phyloP scores from a whole-genome alignment of 352 stramenopile species.

The Phytophthora palmivora region DNA sequence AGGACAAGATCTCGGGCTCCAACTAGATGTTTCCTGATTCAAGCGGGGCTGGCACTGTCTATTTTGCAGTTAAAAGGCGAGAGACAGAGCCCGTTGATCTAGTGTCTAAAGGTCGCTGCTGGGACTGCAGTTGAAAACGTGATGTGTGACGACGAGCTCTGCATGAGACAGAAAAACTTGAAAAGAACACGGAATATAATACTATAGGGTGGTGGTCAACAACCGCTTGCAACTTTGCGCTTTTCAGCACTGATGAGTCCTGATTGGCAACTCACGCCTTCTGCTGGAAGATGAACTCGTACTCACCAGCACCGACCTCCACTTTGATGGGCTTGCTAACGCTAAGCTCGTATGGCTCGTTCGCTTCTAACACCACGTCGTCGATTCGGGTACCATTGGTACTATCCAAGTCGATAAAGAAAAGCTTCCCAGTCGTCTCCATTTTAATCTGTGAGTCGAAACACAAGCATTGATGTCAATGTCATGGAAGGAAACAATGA shows the following conservation, averaged over 20 bases:
- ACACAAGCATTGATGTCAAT: background rate
- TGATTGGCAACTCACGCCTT: conserved; percentile 33
- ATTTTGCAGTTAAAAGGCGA: conserved; percentile 17
- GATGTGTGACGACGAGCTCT: conserved; percentile 20
- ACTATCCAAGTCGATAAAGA: conserved; percentile 83
- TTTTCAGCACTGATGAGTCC: conserved; percentile 5
- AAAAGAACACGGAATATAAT: conserved; percentile 49
- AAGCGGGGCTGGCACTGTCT: conserved; percentile 3
- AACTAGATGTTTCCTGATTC: conserved; percentile 33
- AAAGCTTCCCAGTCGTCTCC: conserved; percentile 61
- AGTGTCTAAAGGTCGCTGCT: conserved; percentile 1
- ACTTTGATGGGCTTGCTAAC: conserved; percentile 54
- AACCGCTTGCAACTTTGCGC: conserved; percentile 25
- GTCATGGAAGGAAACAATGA: background rate
- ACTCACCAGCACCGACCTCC: conserved; percentile 58
- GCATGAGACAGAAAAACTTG: conserved; percentile 11
- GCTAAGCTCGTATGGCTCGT: conserved; percentile 58
- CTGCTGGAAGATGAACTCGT: conserved; percentile 62
- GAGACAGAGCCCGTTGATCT: background rate
- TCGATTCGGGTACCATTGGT: conserved; percentile 85
- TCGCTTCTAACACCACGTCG: conserved; percentile 49
- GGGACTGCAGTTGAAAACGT: background rate
- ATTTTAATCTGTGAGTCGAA: conserved; percentile 57
- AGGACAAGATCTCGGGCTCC: conserved; percentile 53
- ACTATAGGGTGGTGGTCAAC: conserved; percentile 49